Conservation (phyloP, 2,329 filamentous ascomycete genomes). For the Aspergillus neotritici region DNA sequence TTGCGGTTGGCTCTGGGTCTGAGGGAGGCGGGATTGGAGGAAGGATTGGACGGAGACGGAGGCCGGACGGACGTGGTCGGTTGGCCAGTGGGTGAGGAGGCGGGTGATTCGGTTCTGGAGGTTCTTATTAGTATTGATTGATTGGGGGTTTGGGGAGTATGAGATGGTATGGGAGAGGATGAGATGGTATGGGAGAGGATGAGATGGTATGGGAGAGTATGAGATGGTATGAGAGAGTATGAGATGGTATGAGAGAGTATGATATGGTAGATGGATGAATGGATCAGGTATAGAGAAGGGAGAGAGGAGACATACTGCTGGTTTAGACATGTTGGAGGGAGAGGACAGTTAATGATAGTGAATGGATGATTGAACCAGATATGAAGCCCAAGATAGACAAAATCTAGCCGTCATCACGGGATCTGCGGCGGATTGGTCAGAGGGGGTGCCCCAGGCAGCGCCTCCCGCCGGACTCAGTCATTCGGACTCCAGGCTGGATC, state of each 20-base stretch:
- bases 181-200: slow-evolving; percentile 3
- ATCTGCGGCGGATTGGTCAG: too few species aligned
- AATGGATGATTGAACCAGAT: too few species aligned
- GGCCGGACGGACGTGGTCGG: slow-evolving; percentile 40
- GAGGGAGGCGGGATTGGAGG: slow-evolving; percentile 30
- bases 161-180: slow-evolving; percentile 18
- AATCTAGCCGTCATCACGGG: too few species aligned
- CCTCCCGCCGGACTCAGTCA: slow-evolving; percentile 5
- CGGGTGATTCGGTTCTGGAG: slow-evolving; percentile 35
- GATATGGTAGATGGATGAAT: too few species aligned
- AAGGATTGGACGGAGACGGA: slow-evolving; percentile 42
- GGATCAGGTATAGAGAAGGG: too few species aligned
- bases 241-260: too few species aligned
- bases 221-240: too few species aligned
- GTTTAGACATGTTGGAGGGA: slow-evolving; percentile 22
- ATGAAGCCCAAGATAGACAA: too few species aligned
- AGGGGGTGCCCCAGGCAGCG: slow-evolving; percentile 3
- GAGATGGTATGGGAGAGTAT: not conserved
- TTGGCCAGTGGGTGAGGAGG: slow-evolving; percentile 42
- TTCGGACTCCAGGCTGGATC: slow-evolving; percentile 4
- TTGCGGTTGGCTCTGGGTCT: slow-evolving; percentile 11
- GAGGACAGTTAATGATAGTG: not conserved
- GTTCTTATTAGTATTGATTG: slow-evolving; percentile 1
- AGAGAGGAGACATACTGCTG: slow-evolving; percentile 21
- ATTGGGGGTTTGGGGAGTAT: slow-evolving; percentile 13